Base-by-base conservation (phyloP, 208 protist species). In the Leishmania arabica region DNA sequence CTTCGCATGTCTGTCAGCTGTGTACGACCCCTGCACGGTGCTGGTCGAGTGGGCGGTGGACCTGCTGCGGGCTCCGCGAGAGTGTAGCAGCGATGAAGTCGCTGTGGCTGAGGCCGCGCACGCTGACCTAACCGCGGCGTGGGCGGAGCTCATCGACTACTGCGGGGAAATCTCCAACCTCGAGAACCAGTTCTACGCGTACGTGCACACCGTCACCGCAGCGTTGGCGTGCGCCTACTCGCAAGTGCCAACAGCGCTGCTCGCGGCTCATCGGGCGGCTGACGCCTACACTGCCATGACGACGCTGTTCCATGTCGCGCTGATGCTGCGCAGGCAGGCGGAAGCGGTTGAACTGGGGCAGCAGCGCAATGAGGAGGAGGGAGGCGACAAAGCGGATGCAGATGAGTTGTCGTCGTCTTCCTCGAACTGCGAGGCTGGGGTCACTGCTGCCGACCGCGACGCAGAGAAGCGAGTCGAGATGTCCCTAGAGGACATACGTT, bases 211-310 rank as follows among this genome's bases (percentile, higher is more conserved):
- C 1, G 83, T 94, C 27, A 75, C 78, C 47, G 80, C 88, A n/a
- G 94, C 92, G 53, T 77, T 95, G 37, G 83, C 69, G 47, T 82
- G 51, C 51, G 75, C 85, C 78, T 96, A 92, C 83, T 77, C 60
- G 75, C 75, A 83, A 56, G 89, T 90, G 9, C 82, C 88, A 9
- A 82, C 90, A 7, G 82, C 79, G 75, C 86, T 97, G 49, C 89
- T 90, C 34, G 81, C 65, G 6, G 87, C 90, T 3, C 88, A 95
- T 69, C 82, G 84, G 31, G 60, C 74, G 40, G 75, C 81, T 4
- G 91, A 97, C 74, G 80, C 87, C 40, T 96, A 96, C 92, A 90
- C 88, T 34, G 89, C 91, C 19, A 84, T 94, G 77, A 85, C 88
- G 27, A 90, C 94, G 21, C 89, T 95, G 34, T 84, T 97, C 60